Evolutionary conservation across 495 filamentous ascomycete species (phyloP).

Genomic region (Aspergillus incahuasiensis): DNA sequence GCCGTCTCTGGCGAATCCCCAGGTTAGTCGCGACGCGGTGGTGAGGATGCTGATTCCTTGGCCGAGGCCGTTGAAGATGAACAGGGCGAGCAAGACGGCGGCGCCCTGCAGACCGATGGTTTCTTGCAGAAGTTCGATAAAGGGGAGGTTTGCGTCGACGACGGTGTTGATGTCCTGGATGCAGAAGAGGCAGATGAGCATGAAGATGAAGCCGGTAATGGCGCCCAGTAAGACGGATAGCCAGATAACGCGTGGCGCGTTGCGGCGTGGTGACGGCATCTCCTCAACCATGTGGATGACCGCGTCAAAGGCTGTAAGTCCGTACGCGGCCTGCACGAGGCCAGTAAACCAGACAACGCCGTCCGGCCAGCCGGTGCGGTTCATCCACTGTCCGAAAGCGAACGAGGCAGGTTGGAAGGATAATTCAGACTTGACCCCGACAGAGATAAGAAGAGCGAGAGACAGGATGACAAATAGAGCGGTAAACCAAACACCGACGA

Average conservation of each 20-base stretch:
- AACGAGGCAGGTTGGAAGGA: slow-evolving; percentile 42
- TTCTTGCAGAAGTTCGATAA: slow-evolving; percentile 42
- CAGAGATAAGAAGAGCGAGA: slow-evolving; percentile 40
- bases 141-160: slow-evolving; percentile 43
- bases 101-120: slow-evolving; percentile 37
- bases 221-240: slow-evolving; percentile 46
- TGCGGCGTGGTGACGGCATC: slow-evolving; percentile 38
- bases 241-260: slow-evolving; percentile 40
- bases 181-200: slow-evolving; percentile 68
- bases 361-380: slow-evolving; percentile 59
- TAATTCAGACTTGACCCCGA: slow-evolving; percentile 34
- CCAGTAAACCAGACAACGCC: slow-evolving; percentile 61
- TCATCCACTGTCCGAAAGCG: slow-evolving; percentile 55
- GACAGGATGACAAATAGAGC: slow-evolving; percentile 42
- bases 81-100: slow-evolving; percentile 37
- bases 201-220: slow-evolving; percentile 63
- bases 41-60: slow-evolving; percentile 44
- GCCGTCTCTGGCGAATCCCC: slow-evolving; percentile 56
- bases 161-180: slow-evolving; percentile 61
- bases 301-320: slow-evolving; percentile 59
- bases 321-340: slow-evolving; percentile 56
- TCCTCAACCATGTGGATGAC: slow-evolving; percentile 59
- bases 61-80: slow-evolving; percentile 47
- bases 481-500: slow-evolving; percentile 44
- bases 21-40: slow-evolving; percentile 48